A percentile compares a stretch with the other conserved stretches of the same genome.
Conservation (phyloP, 2,329 filamentous ascomycete species). For the Penicillium sp. region DNA sequence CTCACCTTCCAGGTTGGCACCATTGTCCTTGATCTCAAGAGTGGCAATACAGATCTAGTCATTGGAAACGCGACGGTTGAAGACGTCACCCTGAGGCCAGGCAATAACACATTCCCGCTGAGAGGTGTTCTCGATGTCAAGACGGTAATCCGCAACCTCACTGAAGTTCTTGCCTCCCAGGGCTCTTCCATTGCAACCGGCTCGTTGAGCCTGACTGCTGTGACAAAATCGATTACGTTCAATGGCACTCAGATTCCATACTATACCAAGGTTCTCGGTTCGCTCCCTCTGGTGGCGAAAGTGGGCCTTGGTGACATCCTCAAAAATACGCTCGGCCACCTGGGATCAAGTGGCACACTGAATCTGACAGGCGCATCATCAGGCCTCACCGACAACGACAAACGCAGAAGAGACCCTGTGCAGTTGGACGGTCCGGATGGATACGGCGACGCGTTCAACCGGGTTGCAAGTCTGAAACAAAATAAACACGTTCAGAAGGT, state of each 20-base stretch:
- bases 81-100: conserved; percentile 19
- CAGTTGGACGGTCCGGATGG: background rate
- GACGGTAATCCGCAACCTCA: conserved; percentile 15
- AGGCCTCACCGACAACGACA: background rate
- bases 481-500: conserved; percentile 15
- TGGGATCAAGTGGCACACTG: conserved; percentile 1
- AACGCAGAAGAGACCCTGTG: conserved; percentile 1
- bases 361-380: conserved; percentile 8
- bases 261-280: conserved; percentile 20
- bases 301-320: conserved; percentile 18
- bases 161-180: conserved; percentile 17
- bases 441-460: conserved; percentile 1
- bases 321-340: conserved; percentile 17
- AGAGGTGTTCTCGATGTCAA: conserved; percentile 19
- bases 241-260: conserved; percentile 20
- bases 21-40: conserved; percentile 22
- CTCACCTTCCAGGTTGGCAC: conserved; percentile 24
- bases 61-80: conserved; percentile 22
- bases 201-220: conserved; percentile 14
- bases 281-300: conserved; percentile 16
- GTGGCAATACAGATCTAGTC: conserved; percentile 10
- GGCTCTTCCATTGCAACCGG: conserved; percentile 12
- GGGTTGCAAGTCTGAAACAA: conserved; percentile 13
- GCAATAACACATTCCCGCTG: conserved; percentile 23
- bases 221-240: conserved; percentile 13